Base-by-base conservation (phyloP, 495 filamentous ascomycete genomes). In the Hapsidospora chrysogenum region DNA sequence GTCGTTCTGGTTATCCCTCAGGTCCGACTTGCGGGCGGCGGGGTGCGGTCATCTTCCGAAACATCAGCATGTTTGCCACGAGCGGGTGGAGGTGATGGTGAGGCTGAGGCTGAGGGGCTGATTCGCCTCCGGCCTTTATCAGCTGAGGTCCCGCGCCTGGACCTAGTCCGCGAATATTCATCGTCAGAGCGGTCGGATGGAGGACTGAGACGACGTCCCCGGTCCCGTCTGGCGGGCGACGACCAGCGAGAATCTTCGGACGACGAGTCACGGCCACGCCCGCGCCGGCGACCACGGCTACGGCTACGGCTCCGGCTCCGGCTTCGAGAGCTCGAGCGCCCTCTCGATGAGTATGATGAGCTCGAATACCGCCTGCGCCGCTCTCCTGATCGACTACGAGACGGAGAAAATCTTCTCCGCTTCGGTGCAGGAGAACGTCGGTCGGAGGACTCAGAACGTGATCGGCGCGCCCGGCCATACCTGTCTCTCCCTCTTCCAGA, bases 51-150 rank as follows among this genome's bases (percentile, higher is more conserved):
- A 61, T 62, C 61, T 57, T 56, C 64, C 51, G 58, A 64, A 64
- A 60, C 60, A 74, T 80, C 76, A 80, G 75, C 68, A 46, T 54
- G 56, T 56, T 48, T 63, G 57, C 52, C 47, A 53, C 46, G 57
- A 52, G 23, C 6, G 23, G 23, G 23, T 26, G 23, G 23, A 6
- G 23, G 43, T 56, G 64, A 46, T 52, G 67, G 57, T 41, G 59
- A 53, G 46, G 57, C 59, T 54, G 70, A 68, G 47, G 60, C 58
- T 41, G 64, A 63, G 43, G 63, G 63, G 41, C 63, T 57, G 41
- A 63, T 64, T 45, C 60, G 63, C 44, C 60, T 50, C 44, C 56
- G 58, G 32, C 58, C 60, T n/a, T 44, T 51, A 11, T 48, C 48
- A n/a, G 9, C 20, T 8, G 30, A n/a, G 30, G 30, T 16, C 11